Percentiles rank a stretch among this genome's conserved stretches.
These are phyloP conservation scores for Saturnispora besseyi DNA, from an alignment of 805 yeast species.

Conservation along the genomic window DNA sequence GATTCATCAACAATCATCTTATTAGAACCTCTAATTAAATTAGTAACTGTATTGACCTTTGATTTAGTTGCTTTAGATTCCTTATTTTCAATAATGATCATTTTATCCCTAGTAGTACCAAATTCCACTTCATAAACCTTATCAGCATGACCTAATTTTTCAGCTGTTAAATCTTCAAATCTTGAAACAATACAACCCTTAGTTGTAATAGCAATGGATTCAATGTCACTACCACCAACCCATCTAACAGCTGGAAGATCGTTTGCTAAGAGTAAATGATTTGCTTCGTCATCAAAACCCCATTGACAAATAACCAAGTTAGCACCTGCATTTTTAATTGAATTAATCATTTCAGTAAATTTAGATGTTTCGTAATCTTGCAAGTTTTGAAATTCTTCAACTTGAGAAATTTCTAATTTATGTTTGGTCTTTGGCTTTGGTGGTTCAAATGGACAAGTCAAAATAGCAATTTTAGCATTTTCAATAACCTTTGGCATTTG, in stretches of 20 bases:
- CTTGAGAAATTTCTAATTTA: conserved; percentile 86
- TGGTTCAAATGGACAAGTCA: conserved; percentile 98
- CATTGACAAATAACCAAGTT: conserved; percentile 96
- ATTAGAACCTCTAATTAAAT: conserved; percentile 90
- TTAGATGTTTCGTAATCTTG: conserved; percentile 90
- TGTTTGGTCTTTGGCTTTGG: conserved; percentile 99
- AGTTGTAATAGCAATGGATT: conserved; percentile 93
- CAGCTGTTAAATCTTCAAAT: conserved; percentile 79
- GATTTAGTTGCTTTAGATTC: conserved; percentile 48
- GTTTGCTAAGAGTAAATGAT: conserved; percentile 81
- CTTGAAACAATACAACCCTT: conserved; percentile 96
- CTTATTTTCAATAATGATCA: conserved; percentile 88
- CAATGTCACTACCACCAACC: conserved; percentile 98
- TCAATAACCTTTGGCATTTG: conserved; percentile 84
- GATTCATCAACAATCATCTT: conserved; percentile 98
- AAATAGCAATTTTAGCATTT: conserved; percentile 84
- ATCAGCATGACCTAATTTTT: conserved; percentile 85
- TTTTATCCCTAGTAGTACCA: conserved; percentile 94
- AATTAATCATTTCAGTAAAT: conserved; percentile 81
- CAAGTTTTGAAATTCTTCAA: conserved; percentile 84
- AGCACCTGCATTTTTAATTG: conserved; percentile 85
- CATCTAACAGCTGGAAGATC: conserved; percentile 94
- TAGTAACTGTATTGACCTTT: conserved; percentile 48
- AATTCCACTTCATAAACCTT: conserved; percentile 78
- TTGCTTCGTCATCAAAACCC: conserved; percentile 99